phyloP scores from a whole-genome alignment of 2,329 filamentous ascomycete genomes.

The Hymenoscyphus fraxineus region DNA sequence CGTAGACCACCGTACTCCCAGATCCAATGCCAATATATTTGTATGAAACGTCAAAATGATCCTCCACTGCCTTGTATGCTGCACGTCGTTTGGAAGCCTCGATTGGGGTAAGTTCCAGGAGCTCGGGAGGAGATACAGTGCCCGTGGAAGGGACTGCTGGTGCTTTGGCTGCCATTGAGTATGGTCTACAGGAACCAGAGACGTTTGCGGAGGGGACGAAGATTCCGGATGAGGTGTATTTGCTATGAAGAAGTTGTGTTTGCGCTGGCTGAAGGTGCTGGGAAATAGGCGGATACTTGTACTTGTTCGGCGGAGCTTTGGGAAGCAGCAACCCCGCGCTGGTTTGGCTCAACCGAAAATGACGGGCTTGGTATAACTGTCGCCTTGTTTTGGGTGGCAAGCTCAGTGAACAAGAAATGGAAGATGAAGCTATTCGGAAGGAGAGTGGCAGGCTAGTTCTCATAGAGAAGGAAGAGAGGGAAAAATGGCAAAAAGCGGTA shows the following conservation, averaged over 20 bases:
- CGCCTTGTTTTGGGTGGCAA: background rate
- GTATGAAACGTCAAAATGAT: slow-evolving; percentile 63
- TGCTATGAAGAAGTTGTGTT: background rate
- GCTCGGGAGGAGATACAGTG: slow-evolving; percentile 18
- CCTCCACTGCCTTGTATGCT: slow-evolving; percentile 68
- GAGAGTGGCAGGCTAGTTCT: background rate
- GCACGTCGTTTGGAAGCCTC: slow-evolving; percentile 74
- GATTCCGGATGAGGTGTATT: background rate
- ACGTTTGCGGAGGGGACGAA: background rate
- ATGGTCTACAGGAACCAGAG: background rate
- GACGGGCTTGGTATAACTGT: background rate
- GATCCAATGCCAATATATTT: slow-evolving; percentile 75
- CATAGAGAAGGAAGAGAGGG: background rate
- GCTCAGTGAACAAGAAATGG: background rate
- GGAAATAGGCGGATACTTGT: background rate
- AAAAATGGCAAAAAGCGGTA: background rate
- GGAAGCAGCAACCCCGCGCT: background rate
- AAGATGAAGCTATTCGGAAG: background rate
- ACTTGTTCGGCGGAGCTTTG: too few species aligned
- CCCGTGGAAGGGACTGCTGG: slow-evolving; percentile 5
- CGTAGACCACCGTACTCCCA: slow-evolving; percentile 77
- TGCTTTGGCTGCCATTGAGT: background rate
- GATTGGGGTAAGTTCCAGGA: slow-evolving; percentile 41
- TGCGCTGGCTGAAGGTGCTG: background rate
- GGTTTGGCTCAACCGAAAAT: background rate